Evolutionary conservation across 2,329 filamentous ascomycete species (phyloP).

Genomic region (Hymenotorrendiella dingleyae): DNA sequence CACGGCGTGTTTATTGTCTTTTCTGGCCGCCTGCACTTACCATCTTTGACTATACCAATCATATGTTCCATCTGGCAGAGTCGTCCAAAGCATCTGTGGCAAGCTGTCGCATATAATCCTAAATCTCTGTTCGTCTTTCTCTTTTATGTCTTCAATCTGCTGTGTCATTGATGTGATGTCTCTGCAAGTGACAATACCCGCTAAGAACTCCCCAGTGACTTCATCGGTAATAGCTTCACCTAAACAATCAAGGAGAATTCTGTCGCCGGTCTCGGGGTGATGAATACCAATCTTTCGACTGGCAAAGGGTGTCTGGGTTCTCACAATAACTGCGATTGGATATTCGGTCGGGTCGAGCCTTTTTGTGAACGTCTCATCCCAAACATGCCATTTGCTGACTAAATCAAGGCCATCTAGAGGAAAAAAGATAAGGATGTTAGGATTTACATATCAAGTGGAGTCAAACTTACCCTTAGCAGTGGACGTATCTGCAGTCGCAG

Average conservation of each 20-base stretch:
- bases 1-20: no score
- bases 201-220: slow-evolving; percentile 64
- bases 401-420: slow-evolving; percentile 54
- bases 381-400: slow-evolving; percentile 54
- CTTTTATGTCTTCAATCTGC: slow-evolving; percentile 62
- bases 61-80: slow-evolving; percentile 56
- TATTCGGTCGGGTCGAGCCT: slow-evolving; percentile 53
- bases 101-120: slow-evolving; percentile 70
- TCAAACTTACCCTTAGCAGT: no score
- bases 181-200: slow-evolving; percentile 64
- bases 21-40: no score
- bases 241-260: slow-evolving; percentile 55
- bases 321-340: slow-evolving; percentile 59
- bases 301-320: slow-evolving; percentile 53
- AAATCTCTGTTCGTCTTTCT: slow-evolving; percentile 68
- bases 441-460: no score
- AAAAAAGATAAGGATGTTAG: no score
- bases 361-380: slow-evolving; percentile 59
- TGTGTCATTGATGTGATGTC: slow-evolving; percentile 67
- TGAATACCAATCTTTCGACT: slow-evolving; percentile 58
- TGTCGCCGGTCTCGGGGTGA: slow-evolving; percentile 45
- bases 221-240: slow-evolving; percentile 65
- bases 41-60: slow-evolving; percentile 76
- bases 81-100: slow-evolving; percentile 70
- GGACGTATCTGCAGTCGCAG: slow-evolving; percentile 35